A percentile compares a stretch with the other conserved stretches of the same genome.
These are phyloP conservation scores for Moricandia arvensis DNA, from an alignment of 345 rosid genomes.

Conservation along the genomic window DNA sequence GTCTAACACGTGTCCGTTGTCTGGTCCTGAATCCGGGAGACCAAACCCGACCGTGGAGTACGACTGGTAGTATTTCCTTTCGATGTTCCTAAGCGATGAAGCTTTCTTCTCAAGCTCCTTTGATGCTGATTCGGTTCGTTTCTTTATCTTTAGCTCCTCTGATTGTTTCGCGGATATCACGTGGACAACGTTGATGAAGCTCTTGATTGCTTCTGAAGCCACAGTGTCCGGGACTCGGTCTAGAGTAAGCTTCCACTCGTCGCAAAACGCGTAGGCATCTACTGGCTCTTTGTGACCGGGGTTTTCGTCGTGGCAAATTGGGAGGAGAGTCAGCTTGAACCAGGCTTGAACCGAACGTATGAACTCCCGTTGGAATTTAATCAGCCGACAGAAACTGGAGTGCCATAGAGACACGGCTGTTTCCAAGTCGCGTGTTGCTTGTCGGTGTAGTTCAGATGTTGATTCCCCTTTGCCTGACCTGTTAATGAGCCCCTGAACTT, in stretches of 20 bases:
- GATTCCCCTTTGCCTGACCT: slow-evolving; percentile 69
- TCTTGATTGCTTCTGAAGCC: slow-evolving; percentile 97
- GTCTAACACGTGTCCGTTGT: slow-evolving; percentile 65
- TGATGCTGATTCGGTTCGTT: slow-evolving; percentile 68
- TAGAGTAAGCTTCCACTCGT: slow-evolving; percentile 92
- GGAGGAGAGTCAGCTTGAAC: slow-evolving; percentile 83
- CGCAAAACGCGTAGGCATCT: slow-evolving; percentile 66
- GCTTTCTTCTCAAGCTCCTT: slow-evolving; percentile 96
- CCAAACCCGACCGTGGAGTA: slow-evolving; percentile 92
- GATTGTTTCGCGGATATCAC: slow-evolving; percentile 74
- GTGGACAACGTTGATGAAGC: slow-evolving; percentile 80
- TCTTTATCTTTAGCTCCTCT: slow-evolving; percentile 80
- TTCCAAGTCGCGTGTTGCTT: slow-evolving; percentile 93
- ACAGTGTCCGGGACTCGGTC: slow-evolving; percentile 95
- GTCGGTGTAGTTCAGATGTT: slow-evolving; percentile 86
- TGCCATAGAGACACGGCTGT: slow-evolving; percentile 88
- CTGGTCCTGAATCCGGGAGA: slow-evolving; percentile 65
- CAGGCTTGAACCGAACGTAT: slow-evolving; percentile 75
- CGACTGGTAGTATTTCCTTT: slow-evolving; percentile 88
- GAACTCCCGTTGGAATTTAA: slow-evolving; percentile 86
- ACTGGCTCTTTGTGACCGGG: slow-evolving; percentile 42
- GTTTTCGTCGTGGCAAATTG: slow-evolving; percentile 65
- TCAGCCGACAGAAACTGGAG: slow-evolving; percentile 72
- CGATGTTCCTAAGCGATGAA: slow-evolving; percentile 77
- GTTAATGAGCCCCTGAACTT: slow-evolving; percentile 89